Conservation (phyloP, 2,329 filamentous ascomycete species). For the Paracoccidioides brasiliensis region DNA sequence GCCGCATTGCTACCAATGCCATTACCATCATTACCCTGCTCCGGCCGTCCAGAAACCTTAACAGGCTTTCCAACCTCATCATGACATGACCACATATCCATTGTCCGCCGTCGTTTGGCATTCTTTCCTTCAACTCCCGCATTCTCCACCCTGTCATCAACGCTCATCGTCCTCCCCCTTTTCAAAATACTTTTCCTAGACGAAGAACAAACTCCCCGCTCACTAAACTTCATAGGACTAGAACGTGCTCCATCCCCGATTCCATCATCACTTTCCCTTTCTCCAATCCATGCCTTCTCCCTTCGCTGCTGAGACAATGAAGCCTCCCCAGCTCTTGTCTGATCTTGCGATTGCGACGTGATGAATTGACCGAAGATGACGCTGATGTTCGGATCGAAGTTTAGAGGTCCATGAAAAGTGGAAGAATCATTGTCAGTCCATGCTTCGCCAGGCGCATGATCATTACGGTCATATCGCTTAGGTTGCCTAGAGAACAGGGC, state of each 20-base stretch:
- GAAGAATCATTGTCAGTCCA: background rate
- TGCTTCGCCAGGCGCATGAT: background rate
- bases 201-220: background rate
- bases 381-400: conserved; percentile 13
- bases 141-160: background rate
- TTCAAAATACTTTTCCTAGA: conserved; percentile 8
- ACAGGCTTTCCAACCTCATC: background rate
- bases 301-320: conserved; percentile 23
- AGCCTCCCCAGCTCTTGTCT: conserved; percentile 6
- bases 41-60: background rate
- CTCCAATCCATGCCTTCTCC: conserved; percentile 25
- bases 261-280: conserved; percentile 6
- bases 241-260: conserved; percentile 18
- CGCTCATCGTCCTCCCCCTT: conserved; percentile 11
- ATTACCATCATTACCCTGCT: background rate
- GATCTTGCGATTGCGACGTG: conserved; percentile 15
- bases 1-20: conserved; percentile 13
- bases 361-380: conserved; percentile 29
- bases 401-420: background rate
- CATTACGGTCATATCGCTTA: background rate
- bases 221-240: background rate
- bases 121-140: background rate
- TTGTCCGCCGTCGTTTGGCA: conserved; percentile 7
- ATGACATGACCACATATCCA: background rate
- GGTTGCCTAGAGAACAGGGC: background rate